Base-by-base conservation (phyloP, 2,329 filamentous ascomycete genomes). In the Thielaviopsis populi region DNA sequence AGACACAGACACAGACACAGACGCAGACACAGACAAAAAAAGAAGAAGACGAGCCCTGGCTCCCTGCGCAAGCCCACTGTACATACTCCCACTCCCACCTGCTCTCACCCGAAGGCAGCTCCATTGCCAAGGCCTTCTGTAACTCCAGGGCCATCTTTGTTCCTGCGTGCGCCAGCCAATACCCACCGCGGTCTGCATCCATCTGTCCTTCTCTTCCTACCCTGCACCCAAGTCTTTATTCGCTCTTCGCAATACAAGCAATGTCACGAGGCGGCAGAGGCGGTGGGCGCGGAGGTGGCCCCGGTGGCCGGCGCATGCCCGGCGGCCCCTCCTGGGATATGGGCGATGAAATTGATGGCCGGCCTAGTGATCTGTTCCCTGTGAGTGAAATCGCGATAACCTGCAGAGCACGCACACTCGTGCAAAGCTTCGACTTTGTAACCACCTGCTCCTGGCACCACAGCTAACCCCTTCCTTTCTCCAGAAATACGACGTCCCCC, bases 281-380 rank as follows among this genome's bases (percentile, higher is more conserved):
- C 68, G 77, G 79, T 68, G 77, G 79, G 42, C 76, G 80, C 61
- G 78, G 78, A 59, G 77, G 75, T 48, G 75, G 78, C 65, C 78
- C 78, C 63, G 78, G 78, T 58, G 74, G 75, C n/a, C 71, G 78
- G 61, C 75, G 74, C 54, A 75, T 78, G 58, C 71, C 76, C 19
- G 77, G 76, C 11, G 75, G 76, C 33, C 75, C 81, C 63, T 77
- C 80, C 0, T 83, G 80, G 78, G 77, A 78, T 54, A 75, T 73
- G 19, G 74, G 77, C 48, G 79, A 82, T 67, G 81, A 83, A 67
- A 78, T 80, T 8, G 80, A 83, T 70, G 77, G 77, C 61, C 75
- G 79, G 40, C 82, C 82, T 6, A 80, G 79, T n/a, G 81, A 84
- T 68, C 77, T 81, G 10, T 84, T 84, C 66, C 81, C 82, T 0